These are phyloP conservation scores for Chlorociboria aeruginascens DNA, from an alignment of 495 filamentous ascomycete species.

Conservation along the genomic window DNA sequence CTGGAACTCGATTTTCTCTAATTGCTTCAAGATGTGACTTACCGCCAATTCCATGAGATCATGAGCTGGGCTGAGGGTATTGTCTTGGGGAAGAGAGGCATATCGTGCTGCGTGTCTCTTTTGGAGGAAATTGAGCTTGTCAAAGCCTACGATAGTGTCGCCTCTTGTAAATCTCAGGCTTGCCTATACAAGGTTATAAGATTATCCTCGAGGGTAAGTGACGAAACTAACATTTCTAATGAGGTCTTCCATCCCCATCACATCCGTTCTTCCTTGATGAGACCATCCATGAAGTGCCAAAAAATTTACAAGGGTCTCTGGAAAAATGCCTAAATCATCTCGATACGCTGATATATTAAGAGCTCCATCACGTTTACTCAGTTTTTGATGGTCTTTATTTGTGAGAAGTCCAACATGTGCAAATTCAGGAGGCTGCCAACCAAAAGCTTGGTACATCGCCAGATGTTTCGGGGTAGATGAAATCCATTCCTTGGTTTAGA, in stretches of 20 bases:
- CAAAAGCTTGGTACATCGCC: slow-evolving; percentile 76
- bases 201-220: neutral
- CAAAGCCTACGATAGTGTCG: slow-evolving; percentile 71
- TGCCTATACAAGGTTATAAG: slow-evolving; percentile 36
- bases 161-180: slow-evolving; percentile 76
- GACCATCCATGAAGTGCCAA: slow-evolving; percentile 80
- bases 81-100: slow-evolving; percentile 7
- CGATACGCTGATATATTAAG: slow-evolving; percentile 58
- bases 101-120: slow-evolving; percentile 45
- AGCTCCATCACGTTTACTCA: slow-evolving; percentile 76
- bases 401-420: slow-evolving; percentile 83
- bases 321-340: slow-evolving; percentile 52
- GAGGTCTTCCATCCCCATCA: slow-evolving; percentile 60
- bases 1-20: neutral
- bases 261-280: slow-evolving; percentile 46
- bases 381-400: slow-evolving; percentile 62
- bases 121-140: slow-evolving; percentile 74
- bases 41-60: slow-evolving; percentile 12
- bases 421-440: slow-evolving; percentile 73
- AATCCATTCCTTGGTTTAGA: slow-evolving; percentile 65
- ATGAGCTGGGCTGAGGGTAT: slow-evolving; percentile 10
- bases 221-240: slow-evolving; percentile 43
- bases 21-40: slow-evolving; percentile 6
- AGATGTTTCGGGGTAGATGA: slow-evolving; percentile 84
- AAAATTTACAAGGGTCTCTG: slow-evolving; percentile 71